Conservation (phyloP, 345 rosid species). For the Combretum micranthum region DNA sequence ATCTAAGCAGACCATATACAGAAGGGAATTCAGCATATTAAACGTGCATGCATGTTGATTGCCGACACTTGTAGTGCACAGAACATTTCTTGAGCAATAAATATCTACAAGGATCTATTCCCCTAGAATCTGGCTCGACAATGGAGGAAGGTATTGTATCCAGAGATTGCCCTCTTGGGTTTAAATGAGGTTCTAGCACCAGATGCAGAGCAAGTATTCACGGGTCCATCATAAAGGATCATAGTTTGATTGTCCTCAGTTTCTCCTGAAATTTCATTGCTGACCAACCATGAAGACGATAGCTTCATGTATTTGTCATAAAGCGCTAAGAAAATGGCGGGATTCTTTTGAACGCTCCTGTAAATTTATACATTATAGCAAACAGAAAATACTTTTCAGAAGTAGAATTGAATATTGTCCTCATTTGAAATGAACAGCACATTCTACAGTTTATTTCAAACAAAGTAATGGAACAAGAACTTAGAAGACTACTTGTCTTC, state of each 20-base stretch:
- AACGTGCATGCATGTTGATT: too few species aligned
- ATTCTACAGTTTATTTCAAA: too few species aligned
- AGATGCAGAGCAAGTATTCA: constrained; percentile 17
- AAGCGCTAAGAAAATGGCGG: constrained; percentile 26
- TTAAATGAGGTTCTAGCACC: constrained; percentile 3
- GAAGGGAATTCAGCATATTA: too few species aligned
- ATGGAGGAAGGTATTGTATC: constrained; percentile 27
- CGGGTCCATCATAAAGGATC: constrained; percentile 27
- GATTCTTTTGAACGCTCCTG: constrained; percentile 18
- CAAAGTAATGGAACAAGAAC: too few species aligned
- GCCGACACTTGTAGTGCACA: too few species aligned
- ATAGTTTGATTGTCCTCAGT: neutral
- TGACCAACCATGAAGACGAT: constrained; percentile 29
- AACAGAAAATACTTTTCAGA: neutral
- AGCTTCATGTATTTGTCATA: constrained; percentile 25
- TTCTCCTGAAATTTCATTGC: constrained; percentile 6
- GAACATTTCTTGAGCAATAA: too few species aligned
- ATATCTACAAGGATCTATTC: constrained; percentile 1
- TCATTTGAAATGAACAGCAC: too few species aligned
- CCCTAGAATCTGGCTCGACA: constrained; percentile 22
- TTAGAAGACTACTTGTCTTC: too few species aligned
- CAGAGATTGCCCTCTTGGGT: constrained; percentile 18
- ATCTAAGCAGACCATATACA: too few species aligned
- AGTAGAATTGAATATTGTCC: too few species aligned
- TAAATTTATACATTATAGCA: neutral